Percentiles rank a stretch among this genome's conserved stretches.
phyloP scores from a whole-genome alignment of 2,329 filamentous ascomycete species.

The Sclerotinia nivalis region DNA sequence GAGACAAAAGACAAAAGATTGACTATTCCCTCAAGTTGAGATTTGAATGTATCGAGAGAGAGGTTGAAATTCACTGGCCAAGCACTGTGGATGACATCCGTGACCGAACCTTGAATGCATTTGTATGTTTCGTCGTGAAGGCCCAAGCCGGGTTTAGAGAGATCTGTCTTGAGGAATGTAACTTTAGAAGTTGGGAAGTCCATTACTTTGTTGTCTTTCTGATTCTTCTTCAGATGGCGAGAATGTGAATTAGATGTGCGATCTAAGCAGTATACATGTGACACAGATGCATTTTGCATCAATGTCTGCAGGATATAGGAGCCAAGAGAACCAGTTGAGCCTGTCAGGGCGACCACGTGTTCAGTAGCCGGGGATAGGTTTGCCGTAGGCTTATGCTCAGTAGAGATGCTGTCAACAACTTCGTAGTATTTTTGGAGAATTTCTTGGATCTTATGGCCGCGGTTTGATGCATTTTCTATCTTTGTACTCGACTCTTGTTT shows the following conservation, averaged over 20 bases:
- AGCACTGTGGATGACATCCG: conserved; percentile 30
- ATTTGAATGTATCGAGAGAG: conserved; percentile 41
- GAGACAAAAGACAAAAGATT: conserved; percentile 41
- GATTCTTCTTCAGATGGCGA: conserved; percentile 27
- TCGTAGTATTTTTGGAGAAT: conserved; percentile 7
- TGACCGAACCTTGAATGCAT: conserved; percentile 26
- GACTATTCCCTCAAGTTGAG: conserved; percentile 43
- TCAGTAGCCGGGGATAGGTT: neutral
- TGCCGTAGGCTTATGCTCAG: neutral
- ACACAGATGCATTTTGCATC: conserved; percentile 39
- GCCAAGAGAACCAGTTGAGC: conserved; percentile 52
- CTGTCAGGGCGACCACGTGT: conserved; percentile 45
- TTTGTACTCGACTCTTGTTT: neutral
- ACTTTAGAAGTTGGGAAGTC: conserved; percentile 39
- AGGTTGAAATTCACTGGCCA: conserved; percentile 47
- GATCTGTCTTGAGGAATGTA: conserved; percentile 52
- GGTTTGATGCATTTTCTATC: neutral
- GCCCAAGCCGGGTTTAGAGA: conserved; percentile 49
- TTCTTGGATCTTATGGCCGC: neutral
- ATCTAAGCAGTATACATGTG: conserved; percentile 51
- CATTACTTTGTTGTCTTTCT: neutral
- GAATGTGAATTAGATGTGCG: conserved; percentile 34
- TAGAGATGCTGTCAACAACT: neutral
- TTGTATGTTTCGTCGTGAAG: conserved; percentile 39
- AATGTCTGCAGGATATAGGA: conserved; percentile 49